Conservation (phyloP, 179 eudicot genomes). For the Spergularia azorica region DNA sequence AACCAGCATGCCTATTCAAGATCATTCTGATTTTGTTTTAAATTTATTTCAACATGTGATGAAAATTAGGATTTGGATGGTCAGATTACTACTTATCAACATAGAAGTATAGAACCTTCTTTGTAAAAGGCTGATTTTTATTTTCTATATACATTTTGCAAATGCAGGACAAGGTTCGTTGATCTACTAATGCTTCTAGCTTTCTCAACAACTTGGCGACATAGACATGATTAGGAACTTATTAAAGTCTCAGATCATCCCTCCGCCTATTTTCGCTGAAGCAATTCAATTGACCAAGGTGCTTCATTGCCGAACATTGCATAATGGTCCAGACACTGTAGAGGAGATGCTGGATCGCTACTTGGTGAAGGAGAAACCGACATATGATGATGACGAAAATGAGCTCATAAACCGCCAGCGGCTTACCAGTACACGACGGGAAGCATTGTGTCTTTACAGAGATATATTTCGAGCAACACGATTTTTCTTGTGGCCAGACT, state of each 20-base stretch:
- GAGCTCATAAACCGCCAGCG: conserved; percentile 56
- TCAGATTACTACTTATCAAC: no score
- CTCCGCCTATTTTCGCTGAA: conserved; percentile 5
- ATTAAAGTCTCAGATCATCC: conserved; percentile 10
- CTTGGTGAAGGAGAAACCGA: conserved; percentile 44
- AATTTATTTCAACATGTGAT: no score
- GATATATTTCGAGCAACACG: conserved; percentile 81
- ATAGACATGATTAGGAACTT: conserved; percentile 22
- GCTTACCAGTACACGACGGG: conserved; percentile 84
- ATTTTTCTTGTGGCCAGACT: conserved; percentile 80
- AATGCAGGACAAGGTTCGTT: not conserved
- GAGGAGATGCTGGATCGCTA: conserved; percentile 79
- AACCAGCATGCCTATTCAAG: no score
- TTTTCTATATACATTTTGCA: not conserved
- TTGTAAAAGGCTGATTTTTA: no score
- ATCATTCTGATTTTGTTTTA: no score
- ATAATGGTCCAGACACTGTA: conserved; percentile 76
- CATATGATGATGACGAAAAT: conserved; percentile 52
- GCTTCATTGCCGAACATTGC: conserved; percentile 29
- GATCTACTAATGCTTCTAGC: not conserved
- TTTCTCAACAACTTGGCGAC: not conserved
- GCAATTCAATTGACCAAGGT: not conserved
- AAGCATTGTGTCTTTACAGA: conserved; percentile 74
- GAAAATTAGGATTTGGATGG: no score
- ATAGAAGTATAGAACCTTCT: no score